Evolutionary conservation across 2,329 filamentous ascomycete species (phyloP).

Genomic region (Phialophora expanda): DNA sequence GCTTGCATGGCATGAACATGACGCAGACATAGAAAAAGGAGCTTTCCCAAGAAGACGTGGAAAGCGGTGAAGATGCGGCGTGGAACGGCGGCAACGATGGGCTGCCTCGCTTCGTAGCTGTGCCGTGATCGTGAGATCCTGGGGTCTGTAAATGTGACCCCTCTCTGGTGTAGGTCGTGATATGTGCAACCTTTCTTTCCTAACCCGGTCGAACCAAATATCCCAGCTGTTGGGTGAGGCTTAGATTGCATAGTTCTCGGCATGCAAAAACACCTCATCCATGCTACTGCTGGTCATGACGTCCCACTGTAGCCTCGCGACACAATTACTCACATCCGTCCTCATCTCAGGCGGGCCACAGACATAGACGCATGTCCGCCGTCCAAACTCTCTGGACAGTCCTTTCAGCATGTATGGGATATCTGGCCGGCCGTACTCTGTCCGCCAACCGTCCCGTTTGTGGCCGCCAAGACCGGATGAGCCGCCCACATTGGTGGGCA

Average conservation of each 20-base stretch:
- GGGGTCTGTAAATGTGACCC: background rate
- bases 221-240: background rate
- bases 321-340: constrained; percentile 82
- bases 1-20: background rate
- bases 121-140: constrained; percentile 8
- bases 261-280: constrained; percentile 92
- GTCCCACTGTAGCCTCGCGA: constrained; percentile 78
- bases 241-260: constrained; percentile 91
- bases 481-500: constrained; percentile 50
- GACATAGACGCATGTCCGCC: constrained; percentile 86
- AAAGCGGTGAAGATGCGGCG: background rate
- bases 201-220: background rate
- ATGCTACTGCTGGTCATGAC: constrained; percentile 79
- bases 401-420: constrained; percentile 84
- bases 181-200: background rate
- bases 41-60: background rate
- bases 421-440: constrained; percentile 89
- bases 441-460: constrained; percentile 76
- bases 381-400: constrained; percentile 79
- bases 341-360: constrained; percentile 89
- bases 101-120: background rate
- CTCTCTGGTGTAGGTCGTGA: background rate
- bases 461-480: constrained; percentile 3
- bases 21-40: background rate
- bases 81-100: background rate